A percentile compares a stretch with the other conserved stretches of the same genome.
Evolutionary conservation across 2,329 filamentous ascomycete species (phyloP).

Genomic region (Mariannaea sp.): DNA sequence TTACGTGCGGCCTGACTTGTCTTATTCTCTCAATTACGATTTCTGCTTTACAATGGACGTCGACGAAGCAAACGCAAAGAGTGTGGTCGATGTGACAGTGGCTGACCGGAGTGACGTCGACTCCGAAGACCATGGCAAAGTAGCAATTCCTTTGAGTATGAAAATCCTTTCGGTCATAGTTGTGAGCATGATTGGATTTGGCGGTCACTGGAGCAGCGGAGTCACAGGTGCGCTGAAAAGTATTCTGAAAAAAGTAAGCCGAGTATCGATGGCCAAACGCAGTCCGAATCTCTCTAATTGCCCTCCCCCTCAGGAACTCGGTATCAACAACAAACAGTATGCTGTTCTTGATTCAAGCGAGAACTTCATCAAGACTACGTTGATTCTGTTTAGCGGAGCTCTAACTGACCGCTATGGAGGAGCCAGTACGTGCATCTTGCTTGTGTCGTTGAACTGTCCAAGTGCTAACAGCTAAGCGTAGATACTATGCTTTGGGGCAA

Average conservation of each 20-base stretch:
- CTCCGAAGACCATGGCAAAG: slow-evolving; percentile 28
- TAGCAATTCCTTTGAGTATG: slow-evolving; percentile 36
- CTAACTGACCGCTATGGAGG: slow-evolving; percentile 64
- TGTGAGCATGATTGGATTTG: slow-evolving; percentile 61
- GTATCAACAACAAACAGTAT: slow-evolving; percentile 64
- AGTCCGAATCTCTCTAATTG: background rate
- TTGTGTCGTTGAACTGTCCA: too few relatives aligned
- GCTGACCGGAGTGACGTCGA: slow-evolving; percentile 23
- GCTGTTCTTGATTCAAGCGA: slow-evolving; percentile 63
- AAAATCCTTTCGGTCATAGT: slow-evolving; percentile 51
- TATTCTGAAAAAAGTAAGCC: slow-evolving; percentile 58
- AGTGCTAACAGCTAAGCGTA: slow-evolving; percentile 13
- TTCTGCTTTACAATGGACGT: slow-evolving; percentile 9
- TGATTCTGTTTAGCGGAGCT: slow-evolving; percentile 60
- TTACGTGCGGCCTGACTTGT: background rate
- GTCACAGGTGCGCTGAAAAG: slow-evolving; percentile 65
- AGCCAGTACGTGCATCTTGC: slow-evolving; percentile 46
- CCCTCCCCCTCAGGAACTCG: slow-evolving; percentile 46
- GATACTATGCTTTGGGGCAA: slow-evolving; percentile 65
- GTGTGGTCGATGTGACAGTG: slow-evolving; percentile 8
- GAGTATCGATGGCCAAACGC: background rate
- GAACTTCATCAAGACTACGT: slow-evolving; percentile 63
- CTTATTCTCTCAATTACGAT: background rate
- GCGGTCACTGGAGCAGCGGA: slow-evolving; percentile 63
- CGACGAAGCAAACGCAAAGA: slow-evolving; percentile 14